Evolutionary conservation across 345 rosid genomes (phyloP).

Genomic region (Eucalyptus leucophloia): DNA sequence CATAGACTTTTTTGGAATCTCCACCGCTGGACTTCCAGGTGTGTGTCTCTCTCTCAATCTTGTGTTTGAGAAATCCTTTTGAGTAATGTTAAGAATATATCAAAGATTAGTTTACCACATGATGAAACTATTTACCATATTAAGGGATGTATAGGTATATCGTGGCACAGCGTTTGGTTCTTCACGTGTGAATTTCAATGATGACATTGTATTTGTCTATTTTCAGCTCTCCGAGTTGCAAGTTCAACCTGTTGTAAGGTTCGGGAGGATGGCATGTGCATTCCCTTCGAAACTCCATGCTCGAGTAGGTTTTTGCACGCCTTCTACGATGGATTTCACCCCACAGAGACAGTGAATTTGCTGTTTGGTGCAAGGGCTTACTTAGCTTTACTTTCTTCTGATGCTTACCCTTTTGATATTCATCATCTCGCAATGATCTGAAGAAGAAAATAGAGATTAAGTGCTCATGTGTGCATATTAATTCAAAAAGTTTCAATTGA

Average conservation of each 20-base stretch:
- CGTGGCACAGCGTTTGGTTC: neutral
- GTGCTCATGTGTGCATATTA: neutral
- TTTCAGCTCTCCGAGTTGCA: neutral
- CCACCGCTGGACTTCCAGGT: neutral
- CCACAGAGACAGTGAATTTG: slow-evolving; percentile 15
- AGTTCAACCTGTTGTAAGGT: neutral
- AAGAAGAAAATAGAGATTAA: neutral
- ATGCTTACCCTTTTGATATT: slow-evolving; percentile 17
- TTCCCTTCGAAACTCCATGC: slow-evolving; percentile 12
- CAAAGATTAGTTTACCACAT: neutral
- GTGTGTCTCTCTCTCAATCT: neutral
- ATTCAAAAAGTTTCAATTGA: neutral
- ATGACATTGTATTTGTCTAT: neutral
- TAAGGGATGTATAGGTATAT: neutral
- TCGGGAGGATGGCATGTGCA: neutral
- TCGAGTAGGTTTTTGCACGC: slow-evolving; percentile 5
- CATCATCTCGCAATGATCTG: neutral
- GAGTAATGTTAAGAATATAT: neutral
- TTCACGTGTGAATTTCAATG: neutral
- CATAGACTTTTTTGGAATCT: neutral
- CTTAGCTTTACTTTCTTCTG: neutral
- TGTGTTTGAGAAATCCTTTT: neutral
- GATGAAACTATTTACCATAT: neutral
- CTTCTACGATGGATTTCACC: slow-evolving; percentile 48
- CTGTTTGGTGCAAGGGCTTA: slow-evolving; percentile 10